phyloP scores from a whole-genome alignment of 2,329 filamentous ascomycete species.

The Mariannaea elegans region DNA sequence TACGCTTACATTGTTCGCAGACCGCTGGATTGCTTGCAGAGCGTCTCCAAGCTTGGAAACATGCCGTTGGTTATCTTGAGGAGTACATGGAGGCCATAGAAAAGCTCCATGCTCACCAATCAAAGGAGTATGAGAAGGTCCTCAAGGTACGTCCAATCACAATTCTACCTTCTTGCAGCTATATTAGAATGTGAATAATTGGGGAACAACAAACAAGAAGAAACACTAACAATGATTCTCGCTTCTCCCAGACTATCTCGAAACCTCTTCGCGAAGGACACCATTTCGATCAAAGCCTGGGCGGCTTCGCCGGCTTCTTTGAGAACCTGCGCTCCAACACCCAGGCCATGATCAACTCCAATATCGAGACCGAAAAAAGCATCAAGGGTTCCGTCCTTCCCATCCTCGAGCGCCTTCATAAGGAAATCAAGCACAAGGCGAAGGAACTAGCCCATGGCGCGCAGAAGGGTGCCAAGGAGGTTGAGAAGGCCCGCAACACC shows the following conservation, averaged over 20 bases:
- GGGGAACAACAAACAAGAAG: not conserved
- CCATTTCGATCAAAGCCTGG: constrained; percentile 91
- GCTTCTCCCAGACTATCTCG: constrained; percentile 72
- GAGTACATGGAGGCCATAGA: constrained; percentile 88
- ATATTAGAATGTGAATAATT: too few relatives aligned
- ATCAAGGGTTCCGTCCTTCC: constrained; percentile 88
- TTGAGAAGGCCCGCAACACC: constrained; percentile 84
- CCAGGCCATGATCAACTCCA: constrained; percentile 87
- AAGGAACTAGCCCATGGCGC: constrained; percentile 88
- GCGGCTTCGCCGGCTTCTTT: constrained; percentile 88
- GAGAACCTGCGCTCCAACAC: constrained; percentile 95
- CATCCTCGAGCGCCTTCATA: constrained; percentile 88
- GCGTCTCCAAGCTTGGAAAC: constrained; percentile 94
- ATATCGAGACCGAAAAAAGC: constrained; percentile 89
- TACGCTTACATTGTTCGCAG: constrained; percentile 49
- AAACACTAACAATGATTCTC: constrained; percentile 3
- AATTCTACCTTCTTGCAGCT: not conserved
- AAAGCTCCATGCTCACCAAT: constrained; percentile 83
- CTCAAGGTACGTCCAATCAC: constrained; percentile 70
- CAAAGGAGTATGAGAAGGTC: constrained; percentile 95
- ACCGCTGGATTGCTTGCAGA: constrained; percentile 85
- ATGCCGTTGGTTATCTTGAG: constrained; percentile 89
- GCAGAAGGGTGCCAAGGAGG: constrained; percentile 85
- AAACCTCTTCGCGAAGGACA: constrained; percentile 87
- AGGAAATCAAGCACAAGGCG: constrained; percentile 95